Base-by-base conservation (phyloP, 345 rosid species). In the Arabidopsis suecica region DNA sequence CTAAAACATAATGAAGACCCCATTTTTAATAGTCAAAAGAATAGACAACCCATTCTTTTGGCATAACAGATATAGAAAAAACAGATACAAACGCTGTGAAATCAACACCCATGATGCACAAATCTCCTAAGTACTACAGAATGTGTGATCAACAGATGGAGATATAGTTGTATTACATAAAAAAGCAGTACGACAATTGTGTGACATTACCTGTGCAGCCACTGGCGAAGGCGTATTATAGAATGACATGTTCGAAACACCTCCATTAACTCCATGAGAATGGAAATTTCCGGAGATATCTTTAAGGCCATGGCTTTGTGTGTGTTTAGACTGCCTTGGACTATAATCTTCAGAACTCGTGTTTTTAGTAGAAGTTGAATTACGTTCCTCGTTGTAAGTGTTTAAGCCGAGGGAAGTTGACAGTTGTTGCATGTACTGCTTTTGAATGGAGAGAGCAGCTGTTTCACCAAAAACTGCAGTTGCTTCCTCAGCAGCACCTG, bases 401-500 rank as follows among this genome's bases (percentile, higher is more conserved):
- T 86, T 78, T 61, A 79, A 62, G 67, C 82, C 79, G 25, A 80
- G 82, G 49, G 86, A 82, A 71, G 85, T 70, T 42, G 79, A 74
- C 72, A 81, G 81, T 64, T 83, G 83, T 66, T 83, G 81, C 69
- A 83, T 32, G 76, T 86, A 92, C 79, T 88, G 97, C 84, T 89
- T 95, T 82, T 92, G 96, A 84, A 95, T 82, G 73, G 88, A 84
- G 77, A 80, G 84, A 74, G 89, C 88, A 78, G 98, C 98, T 79
- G 88, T 78, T 81, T 90, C 97, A 82, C 93, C 96, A 82, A 92
- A 92, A 89, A 90, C 83, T 51, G 82, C 85, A 81, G 83, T 78
- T 67, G 91, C 90, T 79, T 90, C 99, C 78, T 92, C 99, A 53
- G 97, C 98, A 84, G 93, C 91, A 78, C 96, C 99, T 91, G 74